Conservation (phyloP, 352 stramenopile genomes). For the Phytophthora uliginosa region DNA sequence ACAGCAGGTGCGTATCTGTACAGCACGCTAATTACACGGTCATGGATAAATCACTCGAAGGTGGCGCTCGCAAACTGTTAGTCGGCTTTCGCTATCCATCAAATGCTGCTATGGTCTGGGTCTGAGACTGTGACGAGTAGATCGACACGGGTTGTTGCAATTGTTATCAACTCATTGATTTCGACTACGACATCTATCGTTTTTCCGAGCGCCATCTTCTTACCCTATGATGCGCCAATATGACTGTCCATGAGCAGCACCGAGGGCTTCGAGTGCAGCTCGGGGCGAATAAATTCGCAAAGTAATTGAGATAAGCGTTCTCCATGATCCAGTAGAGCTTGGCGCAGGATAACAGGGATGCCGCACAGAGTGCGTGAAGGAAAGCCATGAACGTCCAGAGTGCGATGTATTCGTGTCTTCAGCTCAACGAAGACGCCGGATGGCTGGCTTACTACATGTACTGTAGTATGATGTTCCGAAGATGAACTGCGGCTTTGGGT, state of each 20-base stretch:
- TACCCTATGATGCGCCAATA: conserved; percentile 3
- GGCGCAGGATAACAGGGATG: conserved; percentile 23
- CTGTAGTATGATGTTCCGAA: neutral
- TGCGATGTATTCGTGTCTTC: conserved; percentile 3
- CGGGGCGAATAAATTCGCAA: conserved; percentile 35
- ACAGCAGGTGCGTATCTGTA: neutral
- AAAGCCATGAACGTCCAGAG: conserved; percentile 16
- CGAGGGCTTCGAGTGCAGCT: conserved; percentile 15
- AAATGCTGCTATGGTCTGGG: neutral
- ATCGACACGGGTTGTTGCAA: neutral
- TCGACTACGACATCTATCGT: neutral
- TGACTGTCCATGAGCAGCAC: conserved; percentile 13
- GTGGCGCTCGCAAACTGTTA: neutral
- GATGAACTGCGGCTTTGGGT: no score
- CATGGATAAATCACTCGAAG: neutral
- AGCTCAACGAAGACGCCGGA: neutral
- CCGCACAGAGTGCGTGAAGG: conserved; percentile 18
- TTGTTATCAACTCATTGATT: neutral
- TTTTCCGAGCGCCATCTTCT: neutral
- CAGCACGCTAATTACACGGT: neutral
- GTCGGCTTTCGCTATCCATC: neutral
- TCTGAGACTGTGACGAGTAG: neutral
- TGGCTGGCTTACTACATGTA: neutral
- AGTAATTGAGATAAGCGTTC: conserved; percentile 47
- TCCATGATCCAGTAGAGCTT: conserved; percentile 40